Percentiles rank a stretch among this genome's conserved stretches.
These are phyloP conservation scores for Globisporangium takayamanum DNA, from an alignment of 352 stramenopile species.

Conservation along the genomic window DNA sequence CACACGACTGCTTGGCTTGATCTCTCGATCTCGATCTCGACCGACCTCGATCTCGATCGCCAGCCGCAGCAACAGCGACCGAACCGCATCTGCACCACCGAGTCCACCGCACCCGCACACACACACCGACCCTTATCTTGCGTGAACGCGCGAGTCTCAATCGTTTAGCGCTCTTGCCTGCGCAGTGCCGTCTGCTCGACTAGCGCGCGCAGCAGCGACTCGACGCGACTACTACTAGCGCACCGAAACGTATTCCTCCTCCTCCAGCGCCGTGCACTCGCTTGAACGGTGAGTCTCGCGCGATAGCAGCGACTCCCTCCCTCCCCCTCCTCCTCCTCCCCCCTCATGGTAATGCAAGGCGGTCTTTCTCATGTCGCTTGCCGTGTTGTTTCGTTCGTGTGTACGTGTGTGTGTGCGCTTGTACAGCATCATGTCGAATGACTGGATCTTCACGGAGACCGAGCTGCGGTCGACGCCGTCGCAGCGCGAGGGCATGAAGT, in stretches of 20 bases:
- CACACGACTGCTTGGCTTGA: too few relatives aligned
- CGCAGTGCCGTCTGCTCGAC: not conserved
- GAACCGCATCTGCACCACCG: too few relatives aligned
- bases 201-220: not conserved
- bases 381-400: not conserved
- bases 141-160: too few relatives aligned
- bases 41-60: too few relatives aligned
- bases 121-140: too few relatives aligned
- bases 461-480: conserved; percentile 67
- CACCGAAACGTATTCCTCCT: not conserved
- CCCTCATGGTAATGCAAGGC: not conserved
- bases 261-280: not conserved
- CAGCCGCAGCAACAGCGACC: too few relatives aligned
- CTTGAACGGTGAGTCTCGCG: not conserved
- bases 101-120: too few relatives aligned
- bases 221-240: too few relatives aligned
- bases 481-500: conserved; percentile 70
- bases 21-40: too few relatives aligned
- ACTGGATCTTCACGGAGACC: conserved; percentile 77
- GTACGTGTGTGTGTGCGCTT: not conserved
- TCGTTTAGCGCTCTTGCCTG: too few relatives aligned
- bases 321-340: too few relatives aligned
- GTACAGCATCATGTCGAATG: conserved; percentile 27
- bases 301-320: not conserved
- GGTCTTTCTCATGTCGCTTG: not conserved